These are phyloP conservation scores for Chaetomiaceae sp. DNA, from an alignment of 2,329 filamentous ascomycete genomes.

Conservation along the genomic window DNA sequence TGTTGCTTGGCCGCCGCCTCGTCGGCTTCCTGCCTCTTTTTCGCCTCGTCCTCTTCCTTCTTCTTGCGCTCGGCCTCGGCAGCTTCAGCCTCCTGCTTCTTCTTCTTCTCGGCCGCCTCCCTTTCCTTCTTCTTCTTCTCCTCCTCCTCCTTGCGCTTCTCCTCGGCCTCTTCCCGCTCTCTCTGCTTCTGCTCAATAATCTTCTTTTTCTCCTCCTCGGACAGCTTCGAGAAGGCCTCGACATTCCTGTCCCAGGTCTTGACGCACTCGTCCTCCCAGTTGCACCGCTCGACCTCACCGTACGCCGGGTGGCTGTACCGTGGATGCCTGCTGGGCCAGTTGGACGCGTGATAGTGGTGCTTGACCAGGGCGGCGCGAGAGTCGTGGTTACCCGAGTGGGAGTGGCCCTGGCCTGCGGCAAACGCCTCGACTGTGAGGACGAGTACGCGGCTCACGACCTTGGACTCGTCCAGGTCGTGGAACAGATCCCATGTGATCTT, in stretches of 20 bases:
- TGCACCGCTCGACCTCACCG: slow-evolving; percentile 66
- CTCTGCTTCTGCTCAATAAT: slow-evolving; percentile 38
- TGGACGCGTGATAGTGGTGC: slow-evolving; percentile 71
- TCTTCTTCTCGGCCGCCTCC: slow-evolving; percentile 20
- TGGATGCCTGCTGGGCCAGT: slow-evolving; percentile 64
- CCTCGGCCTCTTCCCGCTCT: slow-evolving; percentile 29
- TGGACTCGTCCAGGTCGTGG: slow-evolving; percentile 62
- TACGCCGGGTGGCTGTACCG: slow-evolving; percentile 64
- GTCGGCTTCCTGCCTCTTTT: slow-evolving; percentile 14
- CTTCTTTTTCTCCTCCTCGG: slow-evolving; percentile 55
- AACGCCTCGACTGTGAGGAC: slow-evolving; percentile 69
- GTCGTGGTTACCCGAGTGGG: slow-evolving; percentile 66
- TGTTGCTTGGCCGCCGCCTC: slow-evolving; percentile 18
- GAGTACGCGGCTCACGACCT: slow-evolving; percentile 58
- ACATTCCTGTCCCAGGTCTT: slow-evolving; percentile 62
- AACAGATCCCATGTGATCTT: slow-evolving; percentile 59
- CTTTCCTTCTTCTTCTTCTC: slow-evolving; percentile 29
- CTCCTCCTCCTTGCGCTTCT: slow-evolving; percentile 26
- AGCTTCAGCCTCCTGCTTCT: slow-evolving; percentile 21
- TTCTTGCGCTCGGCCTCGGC: slow-evolving; percentile 16
- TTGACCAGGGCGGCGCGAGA: slow-evolving; percentile 63
- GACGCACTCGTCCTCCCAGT: slow-evolving; percentile 64
- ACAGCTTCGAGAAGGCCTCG: slow-evolving; percentile 54
- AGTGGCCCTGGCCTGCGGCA: slow-evolving; percentile 68
- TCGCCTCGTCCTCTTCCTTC: slow-evolving; percentile 15